phyloP scores from a whole-genome alignment of 371 early-diverging fungal genomes.

The Actinomortierella ambigua region DNA sequence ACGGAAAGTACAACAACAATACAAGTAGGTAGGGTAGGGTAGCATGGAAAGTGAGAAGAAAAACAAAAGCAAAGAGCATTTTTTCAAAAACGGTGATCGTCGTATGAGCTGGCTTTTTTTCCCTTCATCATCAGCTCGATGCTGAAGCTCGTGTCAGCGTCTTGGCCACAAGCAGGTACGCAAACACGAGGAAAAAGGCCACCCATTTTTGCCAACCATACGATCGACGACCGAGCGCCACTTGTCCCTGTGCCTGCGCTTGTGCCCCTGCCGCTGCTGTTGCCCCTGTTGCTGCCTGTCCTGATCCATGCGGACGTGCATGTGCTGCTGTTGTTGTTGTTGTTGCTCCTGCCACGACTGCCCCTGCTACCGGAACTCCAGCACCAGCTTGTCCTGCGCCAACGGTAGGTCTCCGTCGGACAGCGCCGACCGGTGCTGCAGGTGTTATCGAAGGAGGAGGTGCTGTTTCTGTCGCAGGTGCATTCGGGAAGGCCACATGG shows the following conservation, averaged over 20 bases:
- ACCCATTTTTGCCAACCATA: conserved; percentile 57
- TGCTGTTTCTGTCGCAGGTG: conserved; percentile 33
- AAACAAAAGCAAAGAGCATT: no score
- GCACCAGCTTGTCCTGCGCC: conserved; percentile 14
- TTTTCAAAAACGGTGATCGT: no score
- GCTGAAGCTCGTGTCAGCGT: conserved; percentile 45
- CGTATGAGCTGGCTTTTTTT: no score
- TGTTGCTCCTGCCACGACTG: conserved; percentile 23
- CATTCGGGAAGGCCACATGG: conserved; percentile 48
- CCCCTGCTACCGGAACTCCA: conserved; percentile 18
- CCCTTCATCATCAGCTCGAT: conserved; percentile 17
- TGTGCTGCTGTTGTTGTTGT: conserved; percentile 40
- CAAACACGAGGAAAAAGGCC: conserved; percentile 57
- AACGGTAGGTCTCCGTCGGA: conserved; percentile 14
- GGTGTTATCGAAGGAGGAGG: conserved; percentile 7
- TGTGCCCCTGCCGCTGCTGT: conserved; percentile 37
- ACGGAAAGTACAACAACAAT: no score
- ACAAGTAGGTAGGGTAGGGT: no score
- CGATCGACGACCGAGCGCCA: conserved; percentile 44
- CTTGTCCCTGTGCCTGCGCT: conserved; percentile 22
- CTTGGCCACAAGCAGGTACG: conserved; percentile 51
- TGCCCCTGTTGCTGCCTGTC: conserved; percentile 40
- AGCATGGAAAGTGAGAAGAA: no score
- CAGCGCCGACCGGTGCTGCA: conserved; percentile 5
- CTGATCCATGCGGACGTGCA: conserved; percentile 24